These are phyloP conservation scores for Candida ponderosae DNA, from an alignment of 805 yeast species.

Conservation along the genomic window DNA sequence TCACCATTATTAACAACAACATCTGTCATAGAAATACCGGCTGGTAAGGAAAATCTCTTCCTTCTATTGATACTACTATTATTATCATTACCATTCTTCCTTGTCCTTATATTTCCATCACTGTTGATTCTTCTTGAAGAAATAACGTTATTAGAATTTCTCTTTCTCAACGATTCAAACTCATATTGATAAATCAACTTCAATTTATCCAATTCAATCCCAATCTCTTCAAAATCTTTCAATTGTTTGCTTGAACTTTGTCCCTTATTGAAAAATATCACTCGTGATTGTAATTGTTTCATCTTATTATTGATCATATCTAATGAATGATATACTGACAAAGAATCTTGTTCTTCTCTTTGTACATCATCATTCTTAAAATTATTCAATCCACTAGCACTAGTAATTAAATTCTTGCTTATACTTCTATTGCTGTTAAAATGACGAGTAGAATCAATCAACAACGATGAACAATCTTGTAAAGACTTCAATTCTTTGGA, in stretches of 20 bases:
- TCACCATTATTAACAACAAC: neutral
- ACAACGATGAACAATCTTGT: constrained; percentile 2
- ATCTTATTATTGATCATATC: neutral
- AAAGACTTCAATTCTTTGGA: constrained; percentile 10
- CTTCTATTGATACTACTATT: constrained; percentile 5
- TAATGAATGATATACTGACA: neutral
- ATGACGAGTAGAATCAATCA: neutral
- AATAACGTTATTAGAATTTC: too few species aligned
- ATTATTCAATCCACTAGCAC: too few species aligned
- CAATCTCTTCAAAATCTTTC: constrained; percentile 5
- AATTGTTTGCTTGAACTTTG: constrained; percentile 4
- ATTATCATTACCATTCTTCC: too few species aligned
- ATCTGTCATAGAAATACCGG: neutral
- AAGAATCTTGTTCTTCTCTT: too few species aligned
- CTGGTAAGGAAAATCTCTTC: constrained; percentile 17
- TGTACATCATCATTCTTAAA: neutral
- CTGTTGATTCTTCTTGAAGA: too few species aligned
- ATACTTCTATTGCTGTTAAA: too few species aligned
- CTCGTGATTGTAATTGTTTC: constrained; percentile 5
- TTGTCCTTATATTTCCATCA: too few species aligned
- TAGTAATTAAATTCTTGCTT: too few species aligned
- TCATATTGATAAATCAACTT: constrained; percentile 1
- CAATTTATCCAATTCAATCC: constrained; percentile 1
- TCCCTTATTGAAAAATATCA: constrained; percentile 2
- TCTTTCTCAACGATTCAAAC: too few species aligned